These are phyloP conservation scores for Rutstroemia sp. DNA, from an alignment of 2,329 filamentous ascomycete species.

Conservation along the genomic window DNA sequence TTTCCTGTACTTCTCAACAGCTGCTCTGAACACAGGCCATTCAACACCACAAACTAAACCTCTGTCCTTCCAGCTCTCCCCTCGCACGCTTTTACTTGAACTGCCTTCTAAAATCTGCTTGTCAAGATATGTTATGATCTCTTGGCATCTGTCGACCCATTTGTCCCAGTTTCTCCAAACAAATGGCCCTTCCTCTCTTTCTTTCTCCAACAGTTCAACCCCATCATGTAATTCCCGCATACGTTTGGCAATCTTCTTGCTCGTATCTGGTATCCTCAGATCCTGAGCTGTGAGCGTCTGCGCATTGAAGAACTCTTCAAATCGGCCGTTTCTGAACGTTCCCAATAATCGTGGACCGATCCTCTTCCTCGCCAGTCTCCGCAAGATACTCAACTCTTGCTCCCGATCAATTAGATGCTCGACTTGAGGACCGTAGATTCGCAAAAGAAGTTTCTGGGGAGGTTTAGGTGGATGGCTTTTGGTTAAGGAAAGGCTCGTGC, in stretches of 20 bases:
- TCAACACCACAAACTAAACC: slow-evolving; percentile 78
- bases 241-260: slow-evolving; percentile 88
- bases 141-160: slow-evolving; percentile 50
- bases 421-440: slow-evolving; percentile 90
- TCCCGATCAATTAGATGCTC: slow-evolving; percentile 94
- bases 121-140: slow-evolving; percentile 44
- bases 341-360: slow-evolving; percentile 89
- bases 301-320: slow-evolving; percentile 90
- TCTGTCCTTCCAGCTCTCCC: slow-evolving; percentile 54
- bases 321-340: slow-evolving; percentile 89
- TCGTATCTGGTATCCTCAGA: slow-evolving; percentile 73
- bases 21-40: slow-evolving; percentile 69
- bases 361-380: slow-evolving; percentile 79
- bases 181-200: slow-evolving; percentile 70
- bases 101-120: slow-evolving; percentile 42
- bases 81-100: slow-evolving; percentile 24
- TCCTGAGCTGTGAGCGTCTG: slow-evolving; percentile 70
- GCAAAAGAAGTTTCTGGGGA: slow-evolving; percentile 65
- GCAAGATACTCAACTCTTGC: slow-evolving; percentile 78
- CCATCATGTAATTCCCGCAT: slow-evolving; percentile 96
- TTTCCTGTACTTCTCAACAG: slow-evolving; percentile 69
- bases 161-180: slow-evolving; percentile 90
- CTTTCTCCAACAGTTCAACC: slow-evolving; percentile 73
- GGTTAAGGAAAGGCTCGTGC: slow-evolving; percentile 34
- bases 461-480: slow-evolving; percentile 20